A percentile compares a stretch with the other conserved stretches of the same genome.
Conservation (phyloP, 148 eudicot genomes). For the Selenicereus undatus region DNA sequence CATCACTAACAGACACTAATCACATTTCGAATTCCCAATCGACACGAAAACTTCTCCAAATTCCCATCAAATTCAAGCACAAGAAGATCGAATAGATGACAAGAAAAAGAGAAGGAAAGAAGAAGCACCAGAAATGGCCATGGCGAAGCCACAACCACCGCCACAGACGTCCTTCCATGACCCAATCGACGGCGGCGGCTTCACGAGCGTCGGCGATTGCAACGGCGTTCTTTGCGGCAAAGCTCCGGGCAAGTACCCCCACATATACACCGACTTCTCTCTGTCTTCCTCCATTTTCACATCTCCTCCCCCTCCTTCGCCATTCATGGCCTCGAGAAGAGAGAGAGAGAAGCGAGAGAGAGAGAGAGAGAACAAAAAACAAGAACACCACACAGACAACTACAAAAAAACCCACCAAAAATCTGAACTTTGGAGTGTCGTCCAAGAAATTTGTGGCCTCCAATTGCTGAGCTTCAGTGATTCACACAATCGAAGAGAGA, state of each 20-base stretch:
- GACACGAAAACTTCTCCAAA: not conserved
- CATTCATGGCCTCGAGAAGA: constrained; percentile 43
- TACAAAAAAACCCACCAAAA: not conserved
- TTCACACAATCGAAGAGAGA: not conserved
- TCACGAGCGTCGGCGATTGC: constrained; percentile 59
- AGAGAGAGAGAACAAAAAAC: not conserved
- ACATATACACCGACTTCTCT: constrained; percentile 61
- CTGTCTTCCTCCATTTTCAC: constrained; percentile 39
- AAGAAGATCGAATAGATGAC: not conserved
- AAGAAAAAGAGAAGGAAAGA: not conserved
- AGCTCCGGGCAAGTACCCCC: constrained; percentile 98
- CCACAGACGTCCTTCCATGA: constrained; percentile 83
- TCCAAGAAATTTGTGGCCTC: not conserved
- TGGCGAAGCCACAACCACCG: constrained; percentile 94
- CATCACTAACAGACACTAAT: not conserved
- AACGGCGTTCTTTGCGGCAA: constrained; percentile 79
- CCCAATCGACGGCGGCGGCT: constrained; percentile 40
- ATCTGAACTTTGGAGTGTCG: not conserved
- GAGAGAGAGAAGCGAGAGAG: not conserved
- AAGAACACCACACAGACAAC: not conserved
- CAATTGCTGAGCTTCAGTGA: not conserved
- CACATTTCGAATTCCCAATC: not conserved
- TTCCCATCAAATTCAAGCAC: not conserved
- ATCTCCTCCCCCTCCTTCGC: constrained; percentile 23
- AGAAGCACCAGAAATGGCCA: constrained; percentile 69